Base-by-base conservation (phyloP, 2,329 filamentous ascomycete species). In the Penicillium sp. region DNA sequence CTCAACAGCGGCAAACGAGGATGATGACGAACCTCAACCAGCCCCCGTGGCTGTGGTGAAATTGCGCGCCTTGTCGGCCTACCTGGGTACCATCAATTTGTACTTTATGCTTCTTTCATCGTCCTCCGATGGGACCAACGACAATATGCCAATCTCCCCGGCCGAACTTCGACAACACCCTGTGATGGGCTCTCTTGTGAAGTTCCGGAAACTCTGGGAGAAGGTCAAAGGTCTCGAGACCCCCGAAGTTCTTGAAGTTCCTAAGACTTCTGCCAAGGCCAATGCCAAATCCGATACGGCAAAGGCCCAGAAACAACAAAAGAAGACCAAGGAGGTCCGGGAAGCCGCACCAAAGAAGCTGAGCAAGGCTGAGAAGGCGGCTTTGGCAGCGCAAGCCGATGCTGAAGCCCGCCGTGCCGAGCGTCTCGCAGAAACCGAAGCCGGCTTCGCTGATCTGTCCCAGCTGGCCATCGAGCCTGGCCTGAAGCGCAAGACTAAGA, bases 61-160 rank as follows among this genome's bases (percentile, higher is more conserved):
- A 67, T 85, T 87, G 66, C 84, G 89, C 68, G 83, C 91, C 9
- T 76, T 95, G 33, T 86, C 88, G 4, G 88, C 90, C 52, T 97
- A 98, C 66, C 77, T 97, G 23, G 89, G 88, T 38, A 81, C 89
- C 1, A 77, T 98, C 58, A 86, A 88, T 42, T 91, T 95, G 82
- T 98, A 98, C 70, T 95, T 98, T 68, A 88, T 91, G 32, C 81
- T 97, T 31, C 75, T 98, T n/a, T 89, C 89, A 9, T 95, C 89
- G 1, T 80, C 84, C 2, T 78, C 84, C 43, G 82, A 84, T 50
- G 73, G 75, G 0, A 72, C 76, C 31, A 78, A 77, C 6, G 70
- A 74, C 0, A 70, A 73, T 10, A 78, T 83, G 50, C 79, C 88
- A 0, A 72, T 95, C 56, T 80, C 88, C 47, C 87, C 92, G 4